These are phyloP conservation scores for Bipolaris victoriae DNA, from an alignment of 2,329 filamentous ascomycete genomes.

Conservation along the genomic window DNA sequence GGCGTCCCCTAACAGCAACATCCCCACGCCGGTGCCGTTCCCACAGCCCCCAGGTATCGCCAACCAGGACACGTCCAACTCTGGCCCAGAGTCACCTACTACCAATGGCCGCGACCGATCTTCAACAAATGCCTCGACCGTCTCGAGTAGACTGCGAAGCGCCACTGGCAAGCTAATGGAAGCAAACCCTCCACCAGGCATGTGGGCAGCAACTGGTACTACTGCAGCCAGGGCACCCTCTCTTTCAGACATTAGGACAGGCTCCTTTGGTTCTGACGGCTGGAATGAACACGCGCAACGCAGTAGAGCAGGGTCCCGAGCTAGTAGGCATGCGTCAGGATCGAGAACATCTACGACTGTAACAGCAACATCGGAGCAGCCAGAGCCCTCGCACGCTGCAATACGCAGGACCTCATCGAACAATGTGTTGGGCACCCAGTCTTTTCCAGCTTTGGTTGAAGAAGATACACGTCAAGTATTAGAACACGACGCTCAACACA, in stretches of 20 bases:
- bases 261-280: conserved; percentile 43
- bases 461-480: conserved; percentile 24
- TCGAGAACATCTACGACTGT: conserved; percentile 12
- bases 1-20: conserved; percentile 27
- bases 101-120: conserved; percentile 30
- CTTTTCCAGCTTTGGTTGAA: conserved; percentile 42
- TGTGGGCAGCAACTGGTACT: conserved; percentile 54
- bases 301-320: conserved; percentile 31
- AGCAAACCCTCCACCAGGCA: conserved; percentile 48
- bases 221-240: conserved; percentile 52
- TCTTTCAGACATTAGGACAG: conserved; percentile 51
- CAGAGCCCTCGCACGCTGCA: conserved; percentile 3
- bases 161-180: conserved; percentile 49
- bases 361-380: conserved; percentile 19
- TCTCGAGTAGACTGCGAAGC: conserved; percentile 41
- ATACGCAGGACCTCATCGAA: conserved; percentile 23
- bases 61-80: conserved; percentile 16
- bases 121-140: conserved; percentile 42
- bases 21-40: conserved; percentile 37
- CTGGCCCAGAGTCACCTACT: conserved; percentile 20
- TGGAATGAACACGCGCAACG: conserved; percentile 42
- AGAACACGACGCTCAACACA: conserved; percentile 15
- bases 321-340: conserved; percentile 32
- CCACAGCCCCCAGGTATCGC: conserved; percentile 29
- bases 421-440: conserved; percentile 25